Percentiles rank a stretch among this genome's conserved stretches.
These are phyloP conservation scores for Dendrothele bispora DNA, from an alignment of 768 basidiomycete genomes.

Conservation along the genomic window DNA sequence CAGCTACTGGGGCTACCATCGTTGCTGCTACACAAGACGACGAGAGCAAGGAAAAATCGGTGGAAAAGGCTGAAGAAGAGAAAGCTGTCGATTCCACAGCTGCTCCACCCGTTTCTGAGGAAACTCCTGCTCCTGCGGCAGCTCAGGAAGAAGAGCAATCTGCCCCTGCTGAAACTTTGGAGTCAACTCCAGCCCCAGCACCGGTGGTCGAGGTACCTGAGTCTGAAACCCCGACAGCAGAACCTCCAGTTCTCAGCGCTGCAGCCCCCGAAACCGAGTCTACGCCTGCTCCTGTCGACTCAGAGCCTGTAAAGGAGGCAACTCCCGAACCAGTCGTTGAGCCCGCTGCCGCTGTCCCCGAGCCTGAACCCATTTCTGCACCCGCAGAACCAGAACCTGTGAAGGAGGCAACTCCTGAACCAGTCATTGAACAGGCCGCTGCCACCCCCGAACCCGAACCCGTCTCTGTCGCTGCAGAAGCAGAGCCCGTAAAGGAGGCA, in stretches of 20 bases:
- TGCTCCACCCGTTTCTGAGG: background rate
- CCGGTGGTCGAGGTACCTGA: background rate
- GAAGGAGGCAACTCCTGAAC: background rate
- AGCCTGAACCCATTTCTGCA: background rate
- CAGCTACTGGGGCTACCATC: background rate
- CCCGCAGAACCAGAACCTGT: background rate
- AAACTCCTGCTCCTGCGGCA: background rate
- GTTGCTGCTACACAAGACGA: background rate
- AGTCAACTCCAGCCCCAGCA: background rate
- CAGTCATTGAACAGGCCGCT: background rate
- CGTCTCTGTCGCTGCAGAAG: background rate
- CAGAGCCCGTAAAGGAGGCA: background rate
- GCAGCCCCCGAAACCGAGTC: too few species aligned
- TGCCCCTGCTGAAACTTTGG: background rate
- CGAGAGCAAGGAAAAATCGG: too few species aligned
- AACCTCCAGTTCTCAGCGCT: too few species aligned
- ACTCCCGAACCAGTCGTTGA: background rate
- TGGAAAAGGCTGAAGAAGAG: too few species aligned
- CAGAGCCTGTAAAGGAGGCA: background rate
- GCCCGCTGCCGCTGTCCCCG: too few species aligned
- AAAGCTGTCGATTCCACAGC: background rate
- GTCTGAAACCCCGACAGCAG: background rate
- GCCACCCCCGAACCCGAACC: background rate
- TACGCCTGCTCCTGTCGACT: background rate
- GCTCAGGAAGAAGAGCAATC: too few species aligned